Evolutionary conservation across 179 eudicot species (phyloP).

Genomic region (Monotropa hypopitys): DNA sequence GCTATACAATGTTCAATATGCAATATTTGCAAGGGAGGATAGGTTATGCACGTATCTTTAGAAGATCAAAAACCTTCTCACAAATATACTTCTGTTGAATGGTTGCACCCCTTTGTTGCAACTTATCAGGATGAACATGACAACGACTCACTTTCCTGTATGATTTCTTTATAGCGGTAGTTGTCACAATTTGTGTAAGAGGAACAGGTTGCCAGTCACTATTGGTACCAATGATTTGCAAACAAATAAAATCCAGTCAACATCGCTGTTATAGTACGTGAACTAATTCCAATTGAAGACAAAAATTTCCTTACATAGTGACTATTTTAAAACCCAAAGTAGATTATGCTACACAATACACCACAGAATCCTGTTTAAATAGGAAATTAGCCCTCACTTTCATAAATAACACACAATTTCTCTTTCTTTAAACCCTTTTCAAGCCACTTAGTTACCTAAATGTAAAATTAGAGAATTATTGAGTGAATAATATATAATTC

Average conservation of each 20-base stretch:
- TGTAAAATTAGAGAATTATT: neutral
- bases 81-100: slow-evolving; percentile 86
- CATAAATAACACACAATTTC: neutral
- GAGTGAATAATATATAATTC: neutral
- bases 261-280: neutral
- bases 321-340: neutral
- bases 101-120: slow-evolving; percentile 88
- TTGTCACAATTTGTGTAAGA: slow-evolving; percentile 65
- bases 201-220: slow-evolving; percentile 95
- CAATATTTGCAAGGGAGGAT: neutral
- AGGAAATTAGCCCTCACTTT: neutral
- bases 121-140: slow-evolving; percentile 91
- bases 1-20: neutral
- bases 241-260: slow-evolving; percentile 2
- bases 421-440: neutral
- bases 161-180: slow-evolving; percentile 79
- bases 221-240: slow-evolving; percentile 79
- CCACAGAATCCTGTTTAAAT: neutral
- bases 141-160: slow-evolving; percentile 87
- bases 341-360: neutral
- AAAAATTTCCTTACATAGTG: neutral
- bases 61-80: slow-evolving; percentile 92
- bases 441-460: neutral
- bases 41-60: slow-evolving; percentile 43
- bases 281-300: neutral